Base-by-base conservation (phyloP, 306 rosid genomes). In the Cucurbita maxima region DNA sequence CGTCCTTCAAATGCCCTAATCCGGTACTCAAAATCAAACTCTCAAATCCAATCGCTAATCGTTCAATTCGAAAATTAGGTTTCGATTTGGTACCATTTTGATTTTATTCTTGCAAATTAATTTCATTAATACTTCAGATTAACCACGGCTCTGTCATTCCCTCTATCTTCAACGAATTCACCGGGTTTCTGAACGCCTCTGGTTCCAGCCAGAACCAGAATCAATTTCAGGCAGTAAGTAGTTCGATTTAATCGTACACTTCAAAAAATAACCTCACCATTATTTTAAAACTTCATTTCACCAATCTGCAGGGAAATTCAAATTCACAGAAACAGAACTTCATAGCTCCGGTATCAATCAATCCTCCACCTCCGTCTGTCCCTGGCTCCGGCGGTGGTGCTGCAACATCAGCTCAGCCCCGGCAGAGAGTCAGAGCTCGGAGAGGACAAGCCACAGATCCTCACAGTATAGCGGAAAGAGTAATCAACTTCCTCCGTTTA, bases 391-490 rank as follows among this genome's bases (percentile, higher is more conserved):
- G 78, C n/a, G 80, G 76, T 4, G 44, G 67, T 15, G 10, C 20
- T 59, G 58, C 71, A 63, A 41, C 69, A 2, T 76, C 88, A 58
- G 85, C 82, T 41, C 94, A 81, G 76, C 90, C 94, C 5, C 85
- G 82, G 40, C 94, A 83, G 84, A 81, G 87, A 79, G 82, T 88
- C 5, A 79, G 87, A 59, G 87, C 87, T 5, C 85, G 83, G 6
- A 76, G 85, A 74, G 87, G 85, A 71, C 83, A 84, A 76, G 87
- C 85, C 25, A 81, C 87, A 10, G 87, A 84, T 75, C 85, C 85
- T 43, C 85, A 81, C 75, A 81, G 85, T 34, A 84, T 84, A 47
- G 87, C 87, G 10, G 85, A 84, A 81, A 79, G 87, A 82, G 87
- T 84, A 56, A 41, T 81, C 10, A n/a, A 43, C 4, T 7, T 6